Conservation (phyloP, 2,329 filamentous ascomycete species). For the Hypoxylon sp. region DNA sequence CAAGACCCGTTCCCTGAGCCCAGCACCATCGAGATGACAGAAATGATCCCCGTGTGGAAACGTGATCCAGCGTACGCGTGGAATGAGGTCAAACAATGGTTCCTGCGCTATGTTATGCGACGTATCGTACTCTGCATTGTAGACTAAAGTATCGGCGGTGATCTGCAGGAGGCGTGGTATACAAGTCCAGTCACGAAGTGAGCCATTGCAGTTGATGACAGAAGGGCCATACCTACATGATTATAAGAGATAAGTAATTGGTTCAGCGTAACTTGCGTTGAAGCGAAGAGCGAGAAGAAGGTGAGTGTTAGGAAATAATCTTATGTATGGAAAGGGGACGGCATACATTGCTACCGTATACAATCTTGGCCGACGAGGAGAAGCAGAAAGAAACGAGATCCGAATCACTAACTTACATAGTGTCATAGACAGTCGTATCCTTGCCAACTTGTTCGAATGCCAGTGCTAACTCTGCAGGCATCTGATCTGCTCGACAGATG, state of each 20-base stretch:
- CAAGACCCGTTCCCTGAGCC: conserved; percentile 29
- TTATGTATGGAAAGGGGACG: background rate
- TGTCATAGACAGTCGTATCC: conserved; percentile 33
- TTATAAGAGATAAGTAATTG: conserved; percentile 9
- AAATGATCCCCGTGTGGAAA: conserved; percentile 36
- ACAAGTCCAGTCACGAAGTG: conserved; percentile 29
- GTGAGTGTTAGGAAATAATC: background rate
- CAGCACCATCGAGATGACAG: conserved; percentile 36
- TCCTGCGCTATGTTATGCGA: conserved; percentile 38
- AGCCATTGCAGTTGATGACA: conserved; percentile 24
- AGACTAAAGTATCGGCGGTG: conserved; percentile 36
- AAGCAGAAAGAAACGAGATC: background rate
- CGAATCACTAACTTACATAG: conserved; percentile 33
- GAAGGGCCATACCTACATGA: conserved; percentile 34
- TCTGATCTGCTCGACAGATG: conserved; percentile 30
- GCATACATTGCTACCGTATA: background rate
- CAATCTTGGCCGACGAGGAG: background rate
- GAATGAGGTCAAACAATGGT: conserved; percentile 39
- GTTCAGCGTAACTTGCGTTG: no score
- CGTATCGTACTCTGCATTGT: conserved; percentile 41
- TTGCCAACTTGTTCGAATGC: conserved; percentile 28
- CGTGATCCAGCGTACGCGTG: conserved; percentile 37
- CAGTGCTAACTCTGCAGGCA: conserved; percentile 22
- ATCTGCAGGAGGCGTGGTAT: conserved; percentile 35
- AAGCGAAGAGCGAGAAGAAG: no score